phyloP scores from a whole-genome alignment of 495 filamentous ascomycete genomes.

The Penicillium goetzii region DNA sequence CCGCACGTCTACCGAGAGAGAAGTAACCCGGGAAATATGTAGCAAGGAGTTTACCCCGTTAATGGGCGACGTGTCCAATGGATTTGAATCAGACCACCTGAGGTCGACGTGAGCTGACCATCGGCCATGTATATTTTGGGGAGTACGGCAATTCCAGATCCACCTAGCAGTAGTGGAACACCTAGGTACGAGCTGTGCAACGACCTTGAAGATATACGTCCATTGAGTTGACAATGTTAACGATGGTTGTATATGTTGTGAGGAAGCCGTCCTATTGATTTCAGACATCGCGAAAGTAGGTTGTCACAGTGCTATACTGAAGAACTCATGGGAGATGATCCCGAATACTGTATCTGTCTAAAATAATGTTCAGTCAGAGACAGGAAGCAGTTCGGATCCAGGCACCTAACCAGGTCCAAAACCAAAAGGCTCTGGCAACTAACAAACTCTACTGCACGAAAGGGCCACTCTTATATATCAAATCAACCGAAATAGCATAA shows the following conservation, averaged over 20 bases:
- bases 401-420: too few species aligned
- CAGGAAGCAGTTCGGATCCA: too few species aligned
- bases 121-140: background rate
- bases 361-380: too few species aligned
- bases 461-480: too few species aligned
- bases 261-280: too few species aligned
- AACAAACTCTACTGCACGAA: too few species aligned
- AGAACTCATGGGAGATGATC: too few species aligned
- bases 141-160: conserved; percentile 10
- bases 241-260: conserved; percentile 3
- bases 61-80: background rate
- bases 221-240: conserved; percentile 6
- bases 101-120: background rate
- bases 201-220: conserved; percentile 1
- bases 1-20: background rate
- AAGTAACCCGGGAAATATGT: background rate
- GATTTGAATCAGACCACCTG: background rate
- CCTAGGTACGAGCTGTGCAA: conserved; percentile 10
- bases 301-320: too few species aligned
- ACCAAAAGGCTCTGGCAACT: too few species aligned
- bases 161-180: conserved; percentile 7
- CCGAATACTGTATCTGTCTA: too few species aligned
- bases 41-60: background rate
- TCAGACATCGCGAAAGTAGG: too few species aligned
- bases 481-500: too few species aligned